Conservation (phyloP, 225 moss, liverwort and hornwort species). For the Marchantia polymorpha region DNA sequence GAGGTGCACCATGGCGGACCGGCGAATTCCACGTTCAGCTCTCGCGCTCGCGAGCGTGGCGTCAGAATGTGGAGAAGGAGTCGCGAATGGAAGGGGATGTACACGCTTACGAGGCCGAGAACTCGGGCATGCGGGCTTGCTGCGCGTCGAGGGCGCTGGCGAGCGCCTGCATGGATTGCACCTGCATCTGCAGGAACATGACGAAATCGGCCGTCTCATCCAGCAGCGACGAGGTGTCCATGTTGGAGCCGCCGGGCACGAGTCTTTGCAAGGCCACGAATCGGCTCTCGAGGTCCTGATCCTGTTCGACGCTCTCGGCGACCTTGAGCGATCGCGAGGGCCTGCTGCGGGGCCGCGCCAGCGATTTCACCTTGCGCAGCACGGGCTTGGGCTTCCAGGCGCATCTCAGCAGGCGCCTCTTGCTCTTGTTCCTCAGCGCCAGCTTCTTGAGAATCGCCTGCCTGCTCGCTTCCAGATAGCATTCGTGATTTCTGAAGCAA, state of each 20-base stretch:
- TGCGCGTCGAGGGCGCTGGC: constrained; percentile 29
- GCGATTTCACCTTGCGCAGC: constrained; percentile 27
- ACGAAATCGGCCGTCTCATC: constrained; percentile 85
- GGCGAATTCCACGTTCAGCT: not conserved
- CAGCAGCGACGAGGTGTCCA: constrained; percentile 77
- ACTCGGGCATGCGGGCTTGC: not conserved
- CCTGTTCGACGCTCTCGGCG: constrained; percentile 47
- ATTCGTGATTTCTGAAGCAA: constrained; percentile 8
- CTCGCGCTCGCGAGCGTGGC: not conserved
- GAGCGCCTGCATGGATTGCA: constrained; percentile 52
- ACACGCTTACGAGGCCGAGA: not conserved
- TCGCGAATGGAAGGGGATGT: not conserved
- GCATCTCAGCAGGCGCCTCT: not conserved
- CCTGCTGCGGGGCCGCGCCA: constrained; percentile 18
- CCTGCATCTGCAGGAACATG: constrained; percentile 69
- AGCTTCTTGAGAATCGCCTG: constrained; percentile 24
- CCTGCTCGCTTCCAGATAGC: constrained; percentile 13
- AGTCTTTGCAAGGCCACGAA: constrained; percentile 67
- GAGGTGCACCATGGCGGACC: not conserved
- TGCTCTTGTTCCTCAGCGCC: constrained; percentile 12
- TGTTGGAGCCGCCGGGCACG: constrained; percentile 68
- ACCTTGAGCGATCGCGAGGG: constrained; percentile 22
- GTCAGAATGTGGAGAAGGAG: not conserved
- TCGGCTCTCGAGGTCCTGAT: constrained; percentile 53
- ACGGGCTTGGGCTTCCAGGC: constrained; percentile 12